Percentiles rank a stretch among this genome's conserved stretches.
These are phyloP conservation scores for Penicillium crystallinum DNA, from an alignment of 495 filamentous ascomycete species.

Conservation along the genomic window DNA sequence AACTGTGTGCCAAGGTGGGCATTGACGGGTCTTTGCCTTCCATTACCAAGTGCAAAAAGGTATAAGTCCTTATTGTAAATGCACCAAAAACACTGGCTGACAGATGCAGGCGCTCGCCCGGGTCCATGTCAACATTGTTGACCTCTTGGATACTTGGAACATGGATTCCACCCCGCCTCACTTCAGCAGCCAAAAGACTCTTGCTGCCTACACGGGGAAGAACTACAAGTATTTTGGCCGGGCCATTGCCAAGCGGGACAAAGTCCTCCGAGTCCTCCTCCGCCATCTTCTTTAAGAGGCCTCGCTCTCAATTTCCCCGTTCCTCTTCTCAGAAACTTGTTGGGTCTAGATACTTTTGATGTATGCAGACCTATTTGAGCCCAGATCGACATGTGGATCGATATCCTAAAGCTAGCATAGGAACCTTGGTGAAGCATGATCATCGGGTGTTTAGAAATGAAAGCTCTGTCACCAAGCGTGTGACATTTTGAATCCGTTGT, in stretches of 20 bases:
- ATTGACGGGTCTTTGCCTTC: constrained; percentile 20
- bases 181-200: constrained; percentile 24
- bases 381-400: too few species aligned
- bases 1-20: constrained; percentile 30
- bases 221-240: constrained; percentile 29
- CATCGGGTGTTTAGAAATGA: too few species aligned
- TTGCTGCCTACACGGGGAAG: constrained; percentile 35
- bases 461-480: too few species aligned
- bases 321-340: too few species aligned
- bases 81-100: neutral
- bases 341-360: too few species aligned
- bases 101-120: constrained; percentile 18
- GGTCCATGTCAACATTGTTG: constrained; percentile 48
- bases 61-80: constrained; percentile 13
- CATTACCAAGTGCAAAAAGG: constrained; percentile 39
- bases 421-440: too few species aligned
- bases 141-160: constrained; percentile 44
- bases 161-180: constrained; percentile 17
- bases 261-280: constrained; percentile 37
- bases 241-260: constrained; percentile 33
- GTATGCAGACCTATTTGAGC: too few species aligned
- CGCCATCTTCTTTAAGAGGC: constrained; percentile 13
- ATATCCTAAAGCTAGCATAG: too few species aligned
- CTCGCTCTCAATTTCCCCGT: neutral
- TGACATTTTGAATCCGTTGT: too few species aligned